Conservation (phyloP, 2,329 filamentous ascomycete genomes). For the Epichloe amarillans region DNA sequence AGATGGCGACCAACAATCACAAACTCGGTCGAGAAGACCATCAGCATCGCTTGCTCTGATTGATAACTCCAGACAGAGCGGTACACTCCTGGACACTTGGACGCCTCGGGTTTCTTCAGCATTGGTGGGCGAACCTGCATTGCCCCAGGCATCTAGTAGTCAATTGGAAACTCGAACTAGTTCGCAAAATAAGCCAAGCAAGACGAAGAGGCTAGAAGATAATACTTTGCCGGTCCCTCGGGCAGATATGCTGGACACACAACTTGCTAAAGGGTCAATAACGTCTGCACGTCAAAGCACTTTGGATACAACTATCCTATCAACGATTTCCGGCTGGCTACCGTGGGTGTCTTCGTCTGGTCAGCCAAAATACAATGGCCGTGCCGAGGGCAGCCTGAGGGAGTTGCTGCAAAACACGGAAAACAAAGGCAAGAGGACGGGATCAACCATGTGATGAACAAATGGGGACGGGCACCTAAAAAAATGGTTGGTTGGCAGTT, state of each 20-base stretch:
- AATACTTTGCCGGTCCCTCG: not conserved
- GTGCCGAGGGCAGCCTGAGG: constrained; percentile 4
- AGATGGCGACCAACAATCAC: constrained; percentile 9
- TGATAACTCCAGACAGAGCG: constrained; percentile 21
- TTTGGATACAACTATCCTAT: constrained; percentile 19
- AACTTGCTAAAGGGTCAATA: constrained; percentile 15
- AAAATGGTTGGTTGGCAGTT: too few relatives aligned
- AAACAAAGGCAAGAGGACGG: not conserved
- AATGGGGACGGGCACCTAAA: not conserved
- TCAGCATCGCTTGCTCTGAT: constrained; percentile 25
- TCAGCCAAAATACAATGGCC: not conserved
- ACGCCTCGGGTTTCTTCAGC: constrained; percentile 23
- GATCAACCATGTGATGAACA: not conserved
- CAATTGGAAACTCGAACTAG: constrained; percentile 33
- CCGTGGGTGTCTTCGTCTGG: constrained; percentile 24
- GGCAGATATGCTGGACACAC: constrained; percentile 15
- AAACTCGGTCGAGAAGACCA: constrained; percentile 13
- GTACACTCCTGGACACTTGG: constrained; percentile 13
- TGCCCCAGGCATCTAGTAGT: constrained; percentile 41
- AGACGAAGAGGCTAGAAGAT: not conserved
- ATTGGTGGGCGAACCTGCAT: constrained; percentile 41
- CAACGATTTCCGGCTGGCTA: constrained; percentile 32
- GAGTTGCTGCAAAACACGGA: not conserved
- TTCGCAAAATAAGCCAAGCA: constrained; percentile 3
- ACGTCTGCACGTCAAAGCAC: constrained; percentile 12